These are phyloP conservation scores for Venturia effusa DNA, from an alignment of 2,329 filamentous ascomycete species.

Conservation along the genomic window DNA sequence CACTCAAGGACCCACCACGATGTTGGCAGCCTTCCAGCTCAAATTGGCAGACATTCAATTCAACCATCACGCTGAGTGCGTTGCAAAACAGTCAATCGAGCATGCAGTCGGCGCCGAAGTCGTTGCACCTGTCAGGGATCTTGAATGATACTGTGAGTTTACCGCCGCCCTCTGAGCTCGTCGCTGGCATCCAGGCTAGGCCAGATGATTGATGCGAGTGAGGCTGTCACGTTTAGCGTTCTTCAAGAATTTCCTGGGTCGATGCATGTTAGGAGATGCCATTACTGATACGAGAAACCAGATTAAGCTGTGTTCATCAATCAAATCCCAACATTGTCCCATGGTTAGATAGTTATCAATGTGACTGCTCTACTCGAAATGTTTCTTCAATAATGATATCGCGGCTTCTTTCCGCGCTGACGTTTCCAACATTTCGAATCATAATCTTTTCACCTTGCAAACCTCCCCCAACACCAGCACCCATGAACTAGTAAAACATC, in stretches of 20 bases:
- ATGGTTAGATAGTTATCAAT: no score
- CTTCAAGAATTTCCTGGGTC: background rate
- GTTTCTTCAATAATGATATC: background rate
- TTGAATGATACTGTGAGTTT: conserved; percentile 8
- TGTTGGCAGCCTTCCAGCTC: background rate
- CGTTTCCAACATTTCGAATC: background rate
- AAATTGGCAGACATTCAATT: background rate
- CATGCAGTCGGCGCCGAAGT: background rate
- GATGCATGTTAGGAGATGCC: background rate
- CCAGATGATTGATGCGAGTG: background rate
- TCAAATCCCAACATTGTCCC: background rate
- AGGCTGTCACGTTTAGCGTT: background rate
- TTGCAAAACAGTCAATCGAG: background rate
- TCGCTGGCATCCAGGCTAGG: conserved; percentile 5
- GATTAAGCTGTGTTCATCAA: background rate
- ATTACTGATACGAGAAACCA: background rate
- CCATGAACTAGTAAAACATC: background rate
- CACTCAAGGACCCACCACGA: conserved; percentile 5
- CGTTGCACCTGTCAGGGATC: conserved; percentile 5
- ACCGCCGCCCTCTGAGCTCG: conserved; percentile 6
- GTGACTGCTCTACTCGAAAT: background rate
- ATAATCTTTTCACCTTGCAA: background rate
- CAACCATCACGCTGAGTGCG: conserved; percentile 1
- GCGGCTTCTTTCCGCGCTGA: background rate
- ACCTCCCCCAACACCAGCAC: no score